These are phyloP conservation scores for Vigna nakashimae DNA, from an alignment of 306 rosid species.

Conservation along the genomic window DNA sequence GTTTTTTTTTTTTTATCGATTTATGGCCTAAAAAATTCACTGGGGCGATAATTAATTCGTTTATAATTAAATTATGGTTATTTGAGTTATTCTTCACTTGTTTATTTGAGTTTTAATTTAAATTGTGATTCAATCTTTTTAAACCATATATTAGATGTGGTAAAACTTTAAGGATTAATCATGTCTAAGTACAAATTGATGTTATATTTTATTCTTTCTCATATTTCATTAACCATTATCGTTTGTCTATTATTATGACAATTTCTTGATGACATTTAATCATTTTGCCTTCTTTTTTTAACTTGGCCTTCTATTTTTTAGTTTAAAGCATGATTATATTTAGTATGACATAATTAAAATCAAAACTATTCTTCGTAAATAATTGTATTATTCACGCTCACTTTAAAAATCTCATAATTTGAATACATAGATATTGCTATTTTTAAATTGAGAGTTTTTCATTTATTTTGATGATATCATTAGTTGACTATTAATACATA, in stretches of 20 bases:
- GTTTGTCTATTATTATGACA: background rate
- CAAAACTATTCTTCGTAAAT: background rate
- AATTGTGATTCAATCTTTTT: no score
- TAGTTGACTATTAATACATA: no score
- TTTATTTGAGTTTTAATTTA: background rate
- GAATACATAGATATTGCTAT: no score
- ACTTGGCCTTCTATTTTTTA: background rate
- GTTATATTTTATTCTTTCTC: background rate
- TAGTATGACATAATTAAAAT: background rate
- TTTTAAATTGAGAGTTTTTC: no score
- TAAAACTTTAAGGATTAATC: background rate
- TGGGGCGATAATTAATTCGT: no score
- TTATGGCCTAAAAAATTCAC: no score
- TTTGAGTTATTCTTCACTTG: background rate
- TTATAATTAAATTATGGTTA: no score
- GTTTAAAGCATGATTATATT: background rate
- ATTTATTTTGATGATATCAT: no score
- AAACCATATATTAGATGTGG: no score
- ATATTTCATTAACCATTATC: background rate
- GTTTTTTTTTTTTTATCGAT: no score
- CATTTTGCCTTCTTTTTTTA: background rate
- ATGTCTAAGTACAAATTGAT: background rate
- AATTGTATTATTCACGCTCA: background rate
- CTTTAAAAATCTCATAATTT: no score
- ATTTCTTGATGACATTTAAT: constrained; percentile 5